A percentile compares a stretch with the other conserved stretches of the same genome.
phyloP scores from a whole-genome alignment of 164 flowering plant species.

The Piper longum region DNA sequence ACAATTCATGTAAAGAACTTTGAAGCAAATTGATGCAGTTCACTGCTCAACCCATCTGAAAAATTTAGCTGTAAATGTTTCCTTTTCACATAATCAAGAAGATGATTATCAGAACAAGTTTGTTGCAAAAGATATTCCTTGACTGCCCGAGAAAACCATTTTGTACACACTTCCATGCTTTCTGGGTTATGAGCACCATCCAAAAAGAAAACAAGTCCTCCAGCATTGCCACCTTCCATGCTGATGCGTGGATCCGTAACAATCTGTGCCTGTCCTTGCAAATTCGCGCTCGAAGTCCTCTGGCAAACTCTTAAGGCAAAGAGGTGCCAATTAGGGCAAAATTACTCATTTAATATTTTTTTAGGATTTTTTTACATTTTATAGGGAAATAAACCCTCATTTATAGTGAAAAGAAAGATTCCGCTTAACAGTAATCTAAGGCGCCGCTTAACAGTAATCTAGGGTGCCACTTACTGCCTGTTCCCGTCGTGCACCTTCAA shows the following conservation, averaged over 20 bases:
- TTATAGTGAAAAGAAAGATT: too few species aligned
- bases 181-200: conserved; percentile 99
- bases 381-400: too few species aligned
- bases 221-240: conserved; percentile 20
- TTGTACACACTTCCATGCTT: conserved; percentile 90
- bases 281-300: conserved; percentile 61
- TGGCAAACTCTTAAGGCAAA: conserved; percentile 67
- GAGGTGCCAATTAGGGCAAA: conserved; percentile 20
- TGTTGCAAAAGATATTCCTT: conserved; percentile 29
- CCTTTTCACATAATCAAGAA: conserved; percentile 13
- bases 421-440: neutral
- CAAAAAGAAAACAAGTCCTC: conserved; percentile 64
- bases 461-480: conserved; percentile 39
- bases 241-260: conserved; percentile 37
- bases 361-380: neutral
- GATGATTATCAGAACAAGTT: conserved; percentile 8
- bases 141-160: conserved; percentile 68
- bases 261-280: conserved; percentile 91
- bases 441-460: conserved; percentile 20
- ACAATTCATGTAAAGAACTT: too few species aligned
- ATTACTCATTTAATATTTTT: too few species aligned
- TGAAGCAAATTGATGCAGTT: neutral
- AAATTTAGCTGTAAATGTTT: conserved; percentile 13
- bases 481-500: conserved; percentile 27
- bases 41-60: conserved; percentile 6